Evolutionary conservation across 2,329 filamentous ascomycete genomes (phyloP).

Genomic region (Lomentospora prolificans): DNA sequence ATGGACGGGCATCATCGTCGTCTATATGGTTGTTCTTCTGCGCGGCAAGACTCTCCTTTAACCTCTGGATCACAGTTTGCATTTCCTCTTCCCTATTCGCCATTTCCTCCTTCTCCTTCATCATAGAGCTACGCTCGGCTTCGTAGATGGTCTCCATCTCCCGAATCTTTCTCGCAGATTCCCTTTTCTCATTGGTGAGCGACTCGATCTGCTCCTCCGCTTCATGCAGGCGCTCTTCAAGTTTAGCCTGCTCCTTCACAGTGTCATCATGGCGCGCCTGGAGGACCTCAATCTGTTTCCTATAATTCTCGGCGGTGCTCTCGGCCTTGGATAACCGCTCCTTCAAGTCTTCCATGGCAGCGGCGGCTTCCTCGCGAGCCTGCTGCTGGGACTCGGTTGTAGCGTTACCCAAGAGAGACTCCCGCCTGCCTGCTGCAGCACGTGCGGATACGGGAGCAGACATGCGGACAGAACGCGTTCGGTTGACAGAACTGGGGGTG

Average conservation of each 20-base stretch:
- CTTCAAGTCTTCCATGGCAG: slow-evolving; percentile 74
- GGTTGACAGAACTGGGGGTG: slow-evolving; percentile 32
- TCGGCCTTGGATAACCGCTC: slow-evolving; percentile 76
- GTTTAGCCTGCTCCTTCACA: slow-evolving; percentile 67
- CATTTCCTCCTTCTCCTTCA: slow-evolving; percentile 88
- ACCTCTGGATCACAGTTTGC: slow-evolving; percentile 76
- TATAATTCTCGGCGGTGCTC: slow-evolving; percentile 63
- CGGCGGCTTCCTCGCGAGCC: slow-evolving; percentile 67
- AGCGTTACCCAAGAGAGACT: slow-evolving; percentile 32
- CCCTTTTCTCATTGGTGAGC: slow-evolving; percentile 75
- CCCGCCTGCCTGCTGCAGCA: slow-evolving; percentile 54
- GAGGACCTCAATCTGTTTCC: slow-evolving; percentile 76
- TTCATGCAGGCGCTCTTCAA: slow-evolving; percentile 84
- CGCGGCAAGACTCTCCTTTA: slow-evolving; percentile 83
- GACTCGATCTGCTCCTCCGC: slow-evolving; percentile 73
- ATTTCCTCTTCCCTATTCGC: slow-evolving; percentile 78
- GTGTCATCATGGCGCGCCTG: slow-evolving; percentile 82
- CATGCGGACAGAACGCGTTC: slow-evolving; percentile 56
- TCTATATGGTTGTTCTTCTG: slow-evolving; percentile 49
- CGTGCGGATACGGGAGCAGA: slow-evolving; percentile 64
- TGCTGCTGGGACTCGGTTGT: slow-evolving; percentile 51
- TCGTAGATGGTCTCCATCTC: slow-evolving; percentile 93
- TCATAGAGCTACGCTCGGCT: slow-evolving; percentile 73
- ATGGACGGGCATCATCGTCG: slow-evolving; percentile 46
- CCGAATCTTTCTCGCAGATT: slow-evolving; percentile 70